These are phyloP conservation scores for Chalaropsis thielavioides DNA, from an alignment of 2,329 filamentous ascomycete genomes.

Conservation along the genomic window DNA sequence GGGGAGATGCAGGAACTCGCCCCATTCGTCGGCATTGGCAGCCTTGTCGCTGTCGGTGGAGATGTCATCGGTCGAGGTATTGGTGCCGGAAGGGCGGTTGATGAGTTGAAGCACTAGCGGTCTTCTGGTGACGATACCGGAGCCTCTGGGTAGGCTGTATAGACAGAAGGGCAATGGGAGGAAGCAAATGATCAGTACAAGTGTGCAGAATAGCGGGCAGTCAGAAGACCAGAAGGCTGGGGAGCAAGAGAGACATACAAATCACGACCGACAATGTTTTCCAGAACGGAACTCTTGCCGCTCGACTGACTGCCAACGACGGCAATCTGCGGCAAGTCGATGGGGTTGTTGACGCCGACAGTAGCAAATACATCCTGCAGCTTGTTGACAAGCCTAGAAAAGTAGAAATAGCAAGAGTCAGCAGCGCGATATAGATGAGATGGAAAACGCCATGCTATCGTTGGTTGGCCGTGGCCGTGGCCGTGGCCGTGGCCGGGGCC, in stretches of 20 bases:
- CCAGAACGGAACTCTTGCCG: conserved; percentile 96
- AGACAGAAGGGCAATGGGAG: conserved; percentile 21
- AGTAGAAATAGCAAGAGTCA: conserved; percentile 17
- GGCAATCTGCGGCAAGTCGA: conserved; percentile 95
- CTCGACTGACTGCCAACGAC: conserved; percentile 98
- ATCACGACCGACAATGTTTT: conserved; percentile 97
- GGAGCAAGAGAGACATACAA: conserved; percentile 52
- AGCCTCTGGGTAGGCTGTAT: conserved; percentile 82
- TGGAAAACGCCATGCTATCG: background rate
- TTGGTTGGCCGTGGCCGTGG: background rate
- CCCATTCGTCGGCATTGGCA: conserved; percentile 91
- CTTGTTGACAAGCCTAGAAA: conserved; percentile 75
- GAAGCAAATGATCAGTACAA: conserved; percentile 19
- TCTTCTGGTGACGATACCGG: conserved; percentile 90
- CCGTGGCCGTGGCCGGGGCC: background rate
- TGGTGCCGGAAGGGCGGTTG: conserved; percentile 65
- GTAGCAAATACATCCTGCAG: conserved; percentile 98
- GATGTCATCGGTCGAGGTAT: conserved; percentile 56
- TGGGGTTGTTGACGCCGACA: conserved; percentile 96
- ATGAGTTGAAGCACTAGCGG: conserved; percentile 95
- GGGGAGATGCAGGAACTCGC: conserved; percentile 94
- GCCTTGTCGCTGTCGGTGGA: conserved; percentile 61
- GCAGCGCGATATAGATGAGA: background rate
- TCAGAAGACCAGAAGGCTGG: conserved; percentile 15
- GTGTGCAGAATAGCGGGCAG: background rate